Percentiles rank a stretch among this genome's conserved stretches.
These are phyloP conservation scores for Paecilomyces sp. DNA, from an alignment of 2,329 filamentous ascomycete species.

Conservation along the genomic window DNA sequence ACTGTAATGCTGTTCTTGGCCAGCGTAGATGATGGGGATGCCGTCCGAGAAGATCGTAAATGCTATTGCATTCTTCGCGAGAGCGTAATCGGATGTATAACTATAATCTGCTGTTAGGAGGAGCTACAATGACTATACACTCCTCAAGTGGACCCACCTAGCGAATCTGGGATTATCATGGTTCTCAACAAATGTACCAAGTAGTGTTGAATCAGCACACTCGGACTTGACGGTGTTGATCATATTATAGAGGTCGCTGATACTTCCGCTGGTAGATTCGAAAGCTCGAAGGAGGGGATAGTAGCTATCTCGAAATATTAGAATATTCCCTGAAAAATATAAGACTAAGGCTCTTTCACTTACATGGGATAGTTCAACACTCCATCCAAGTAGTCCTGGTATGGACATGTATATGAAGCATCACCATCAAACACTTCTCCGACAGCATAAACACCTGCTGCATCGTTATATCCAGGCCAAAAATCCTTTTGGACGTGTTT, in stretches of 20 bases:
- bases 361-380: constrained; percentile 43
- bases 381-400: constrained; percentile 40
- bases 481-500: constrained; percentile 43
- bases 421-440: constrained; percentile 42
- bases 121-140: background rate
- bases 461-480: constrained; percentile 34
- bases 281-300: constrained; percentile 31
- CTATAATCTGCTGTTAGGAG: constrained; percentile 2
- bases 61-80: constrained; percentile 56
- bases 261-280: constrained; percentile 24
- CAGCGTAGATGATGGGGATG: constrained; percentile 60
- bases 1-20: constrained; percentile 58
- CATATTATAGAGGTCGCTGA: constrained; percentile 26
- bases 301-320: constrained; percentile 10
- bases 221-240: constrained; percentile 23
- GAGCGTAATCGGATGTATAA: constrained; percentile 26
- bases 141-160: constrained; percentile 9
- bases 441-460: constrained; percentile 41
- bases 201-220: constrained; percentile 39
- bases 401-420: constrained; percentile 33
- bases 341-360: background rate
- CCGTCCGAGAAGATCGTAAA: constrained; percentile 55
- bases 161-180: constrained; percentile 55
- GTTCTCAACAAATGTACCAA: constrained; percentile 54
- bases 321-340: background rate